Conservation (phyloP, 768 basidiomycete genomes). For the Amanita thiersii region DNA sequence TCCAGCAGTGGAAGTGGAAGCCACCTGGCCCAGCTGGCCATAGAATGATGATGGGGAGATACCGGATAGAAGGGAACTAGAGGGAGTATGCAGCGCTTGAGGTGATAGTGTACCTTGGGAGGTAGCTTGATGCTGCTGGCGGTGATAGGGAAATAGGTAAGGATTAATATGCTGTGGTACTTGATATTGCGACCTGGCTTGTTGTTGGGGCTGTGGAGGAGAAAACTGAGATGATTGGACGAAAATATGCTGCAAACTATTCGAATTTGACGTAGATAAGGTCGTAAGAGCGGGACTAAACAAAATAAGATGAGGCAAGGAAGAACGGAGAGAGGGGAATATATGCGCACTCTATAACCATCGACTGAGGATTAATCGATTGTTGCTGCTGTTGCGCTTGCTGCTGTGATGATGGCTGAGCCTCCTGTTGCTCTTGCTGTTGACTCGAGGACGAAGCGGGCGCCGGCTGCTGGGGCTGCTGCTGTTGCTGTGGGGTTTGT, state of each 20-base stretch:
- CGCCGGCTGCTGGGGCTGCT: constrained; percentile 20
- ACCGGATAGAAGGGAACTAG: constrained; percentile 33
- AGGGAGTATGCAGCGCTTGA: constrained; percentile 57
- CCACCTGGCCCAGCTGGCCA: constrained; percentile 12
- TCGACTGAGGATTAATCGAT: constrained; percentile 25
- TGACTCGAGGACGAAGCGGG: constrained; percentile 5
- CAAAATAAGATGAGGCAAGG: constrained; percentile 10
- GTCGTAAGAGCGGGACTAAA: constrained; percentile 53
- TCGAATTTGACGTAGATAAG: constrained; percentile 31
- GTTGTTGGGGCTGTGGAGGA: constrained; percentile 25
- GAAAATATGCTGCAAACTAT: constrained; percentile 31
- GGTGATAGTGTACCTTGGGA: constrained; percentile 65
- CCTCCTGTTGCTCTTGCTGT: constrained; percentile 17
- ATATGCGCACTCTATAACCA: constrained; percentile 65
- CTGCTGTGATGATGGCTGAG: constrained; percentile 19
- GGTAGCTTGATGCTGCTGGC: constrained; percentile 23
- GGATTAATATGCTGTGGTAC: constrained; percentile 18
- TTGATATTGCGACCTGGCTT: constrained; percentile 17
- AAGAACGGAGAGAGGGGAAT: constrained; percentile 7
- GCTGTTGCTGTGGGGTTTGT: constrained; percentile 18
- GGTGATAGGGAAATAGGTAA: constrained; percentile 17
- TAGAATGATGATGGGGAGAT: constrained; percentile 26
- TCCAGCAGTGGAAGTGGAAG: constrained; percentile 12
- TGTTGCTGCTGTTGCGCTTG: constrained; percentile 13
- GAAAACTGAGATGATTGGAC: constrained; percentile 28